Evolutionary conservation across 2,329 filamentous ascomycete genomes (phyloP).

Genomic region (Botrytis tulipae): DNA sequence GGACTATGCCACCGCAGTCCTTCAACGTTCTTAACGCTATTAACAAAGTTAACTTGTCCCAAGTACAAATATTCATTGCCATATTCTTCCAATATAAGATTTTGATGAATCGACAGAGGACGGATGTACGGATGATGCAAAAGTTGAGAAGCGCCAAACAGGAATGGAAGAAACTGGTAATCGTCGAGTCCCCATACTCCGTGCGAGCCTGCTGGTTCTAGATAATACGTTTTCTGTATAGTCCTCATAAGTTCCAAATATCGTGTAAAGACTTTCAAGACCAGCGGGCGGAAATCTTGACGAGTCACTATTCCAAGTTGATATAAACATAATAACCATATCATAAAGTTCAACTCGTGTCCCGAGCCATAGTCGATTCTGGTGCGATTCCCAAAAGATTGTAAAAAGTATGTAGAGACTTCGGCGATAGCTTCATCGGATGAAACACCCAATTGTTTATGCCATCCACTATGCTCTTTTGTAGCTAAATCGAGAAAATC

Average conservation of each 20-base stretch:
- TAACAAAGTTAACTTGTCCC: conserved; percentile 89
- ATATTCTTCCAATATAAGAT: conserved; percentile 83
- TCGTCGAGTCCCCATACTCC: conserved; percentile 98
- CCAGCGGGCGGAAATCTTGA: conserved; percentile 69
- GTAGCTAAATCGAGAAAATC: conserved; percentile 70
- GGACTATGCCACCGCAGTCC: conserved; percentile 94
- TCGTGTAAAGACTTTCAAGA: conserved; percentile 74
- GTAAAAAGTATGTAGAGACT: conserved; percentile 72
- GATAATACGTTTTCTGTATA: conserved; percentile 89
- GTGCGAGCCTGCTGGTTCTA: conserved; percentile 94
- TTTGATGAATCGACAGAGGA: conserved; percentile 80
- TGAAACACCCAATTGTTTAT: conserved; percentile 56
- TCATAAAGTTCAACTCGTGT: conserved; percentile 94
- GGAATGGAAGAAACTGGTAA: conserved; percentile 93
- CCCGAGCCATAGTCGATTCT: conserved; percentile 97
- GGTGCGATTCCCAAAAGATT: conserved; percentile 81
- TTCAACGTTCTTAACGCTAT: conserved; percentile 93
- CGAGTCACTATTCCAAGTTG: conserved; percentile 65
- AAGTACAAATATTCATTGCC: conserved; percentile 83
- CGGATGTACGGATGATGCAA: conserved; percentile 80
- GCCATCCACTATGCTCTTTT: conserved; percentile 57
- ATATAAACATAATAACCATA: conserved; percentile 94
- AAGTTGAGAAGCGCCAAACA: conserved; percentile 90
- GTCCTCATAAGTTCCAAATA: conserved; percentile 86
- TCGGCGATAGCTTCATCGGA: conserved; percentile 61